These are phyloP conservation scores for Takashimella tepidaria DNA, from an alignment of 1,284 basidiomycete genomes.

Conservation along the genomic window DNA sequence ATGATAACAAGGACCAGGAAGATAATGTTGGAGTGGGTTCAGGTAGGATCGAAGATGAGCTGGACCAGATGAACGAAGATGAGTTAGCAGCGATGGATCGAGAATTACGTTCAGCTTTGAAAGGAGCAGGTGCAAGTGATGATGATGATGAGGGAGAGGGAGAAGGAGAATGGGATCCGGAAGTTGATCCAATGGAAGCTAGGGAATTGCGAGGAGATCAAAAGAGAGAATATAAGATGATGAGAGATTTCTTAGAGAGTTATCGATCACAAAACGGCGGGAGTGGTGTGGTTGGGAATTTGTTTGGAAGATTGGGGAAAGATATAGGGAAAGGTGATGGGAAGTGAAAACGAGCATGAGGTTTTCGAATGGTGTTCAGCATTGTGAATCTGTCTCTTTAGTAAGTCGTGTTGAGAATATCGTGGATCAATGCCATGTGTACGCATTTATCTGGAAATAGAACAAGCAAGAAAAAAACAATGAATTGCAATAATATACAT, in stretches of 20 bases:
- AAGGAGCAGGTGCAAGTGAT: conserved; percentile 49
- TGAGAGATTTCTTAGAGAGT: conserved; percentile 92
- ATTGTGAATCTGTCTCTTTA: too few relatives aligned
- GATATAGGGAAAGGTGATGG: conserved; percentile 34
- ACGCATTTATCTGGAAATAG: too few relatives aligned
- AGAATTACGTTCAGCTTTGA: conserved; percentile 66
- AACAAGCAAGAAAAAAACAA: too few relatives aligned
- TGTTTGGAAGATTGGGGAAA: conserved; percentile 65
- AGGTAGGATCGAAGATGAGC: conserved; percentile 43
- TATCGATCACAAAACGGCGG: conserved; percentile 82
- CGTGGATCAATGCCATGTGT: too few relatives aligned
- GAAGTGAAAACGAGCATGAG: too few relatives aligned
- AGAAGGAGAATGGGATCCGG: conserved; percentile 47
- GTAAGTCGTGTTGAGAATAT: too few relatives aligned
- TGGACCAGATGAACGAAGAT: conserved; percentile 54
- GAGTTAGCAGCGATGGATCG: conserved; percentile 78
- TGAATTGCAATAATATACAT: too few relatives aligned
- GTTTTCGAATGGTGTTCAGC: too few relatives aligned
- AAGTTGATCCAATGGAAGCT: conserved; percentile 51
- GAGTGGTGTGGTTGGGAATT: conserved; percentile 80
- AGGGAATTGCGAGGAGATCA: conserved; percentile 38
- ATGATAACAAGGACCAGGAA: neutral
- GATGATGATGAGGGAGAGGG: conserved; percentile 50
- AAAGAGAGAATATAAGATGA: conserved; percentile 74
- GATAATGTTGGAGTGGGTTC: conserved; percentile 11